Conservation (phyloP, 192 early-diverging fungal species). For the Umbelopsis sp. region DNA sequence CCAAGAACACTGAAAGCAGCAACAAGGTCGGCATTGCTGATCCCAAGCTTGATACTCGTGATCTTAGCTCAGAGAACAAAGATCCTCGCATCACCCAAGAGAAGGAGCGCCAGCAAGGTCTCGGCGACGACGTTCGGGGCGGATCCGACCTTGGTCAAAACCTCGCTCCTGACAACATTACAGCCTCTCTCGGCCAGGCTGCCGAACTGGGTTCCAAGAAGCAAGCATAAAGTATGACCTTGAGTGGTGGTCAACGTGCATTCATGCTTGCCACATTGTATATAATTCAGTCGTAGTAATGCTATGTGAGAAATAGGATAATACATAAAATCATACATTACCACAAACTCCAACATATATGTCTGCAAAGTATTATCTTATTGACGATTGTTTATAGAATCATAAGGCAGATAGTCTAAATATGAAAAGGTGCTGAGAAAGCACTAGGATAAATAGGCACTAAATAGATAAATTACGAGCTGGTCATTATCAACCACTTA, state of each 20-base stretch:
- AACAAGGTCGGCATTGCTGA: neutral
- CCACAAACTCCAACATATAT: too few species aligned
- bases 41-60: conserved; percentile 2
- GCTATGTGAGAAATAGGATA: too few species aligned
- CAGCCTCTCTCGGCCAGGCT: neutral
- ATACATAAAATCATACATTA: too few species aligned
- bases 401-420: too few species aligned
- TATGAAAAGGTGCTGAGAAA: too few species aligned
- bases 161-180: neutral
- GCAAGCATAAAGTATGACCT: neutral
- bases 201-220: conserved; percentile 13
- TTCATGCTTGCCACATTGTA: neutral
- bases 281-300: too few species aligned
- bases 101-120: neutral
- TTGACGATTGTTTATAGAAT: too few species aligned
- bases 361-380: too few species aligned
- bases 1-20: too few species aligned
- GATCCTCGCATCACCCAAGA: conserved; percentile 2
- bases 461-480: too few species aligned
- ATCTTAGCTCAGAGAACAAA: neutral
- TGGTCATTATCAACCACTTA: neutral
- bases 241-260: neutral
- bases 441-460: too few species aligned
- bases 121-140: conserved; percentile 10
- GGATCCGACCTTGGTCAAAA: conserved; percentile 10